A percentile compares a stretch with the other conserved stretches of the same genome.
These are phyloP conservation scores for Pythium chondricola DNA, from an alignment of 352 stramenopile genomes.

Conservation along the genomic window DNA sequence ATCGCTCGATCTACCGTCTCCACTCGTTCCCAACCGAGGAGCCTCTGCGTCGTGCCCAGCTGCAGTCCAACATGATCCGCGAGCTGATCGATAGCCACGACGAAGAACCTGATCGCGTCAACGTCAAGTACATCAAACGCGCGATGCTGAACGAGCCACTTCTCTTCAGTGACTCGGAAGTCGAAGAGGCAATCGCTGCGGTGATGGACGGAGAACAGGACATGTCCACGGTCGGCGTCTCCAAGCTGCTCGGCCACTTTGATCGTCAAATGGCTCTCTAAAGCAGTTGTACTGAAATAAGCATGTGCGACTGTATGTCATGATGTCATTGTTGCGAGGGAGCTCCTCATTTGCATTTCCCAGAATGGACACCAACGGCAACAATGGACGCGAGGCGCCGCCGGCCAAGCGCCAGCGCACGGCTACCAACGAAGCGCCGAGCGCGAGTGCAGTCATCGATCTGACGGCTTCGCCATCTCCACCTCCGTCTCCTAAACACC, in stretches of 20 bases:
- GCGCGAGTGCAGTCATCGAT: background rate
- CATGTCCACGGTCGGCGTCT: background rate
- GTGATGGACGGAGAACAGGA: background rate
- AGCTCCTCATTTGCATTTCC: too few species aligned
- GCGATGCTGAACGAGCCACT: conserved; percentile 71
- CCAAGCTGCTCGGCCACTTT: background rate
- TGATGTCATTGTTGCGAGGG: too few species aligned
- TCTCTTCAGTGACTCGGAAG: conserved; percentile 73
- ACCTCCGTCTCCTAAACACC: background rate
- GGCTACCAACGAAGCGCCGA: background rate
- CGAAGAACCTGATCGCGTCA: conserved; percentile 44
- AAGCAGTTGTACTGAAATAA: background rate
- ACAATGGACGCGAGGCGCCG: background rate
- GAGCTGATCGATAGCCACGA: conserved; percentile 54
- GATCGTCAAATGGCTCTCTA: background rate
- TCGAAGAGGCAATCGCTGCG: conserved; percentile 18
- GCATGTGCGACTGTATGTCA: background rate
- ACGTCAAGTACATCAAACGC: conserved; percentile 49
- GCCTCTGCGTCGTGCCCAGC: conserved; percentile 43
- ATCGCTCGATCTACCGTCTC: conserved; percentile 74
- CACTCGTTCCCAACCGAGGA: conserved; percentile 55
- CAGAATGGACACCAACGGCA: too few species aligned
- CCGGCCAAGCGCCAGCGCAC: background rate
- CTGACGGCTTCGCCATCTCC: background rate
- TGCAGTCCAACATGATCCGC: conserved; percentile 74